These are phyloP conservation scores for Chaetomiaceae sp. DNA, from an alignment of 2,329 filamentous ascomycete species.

Conservation along the genomic window DNA sequence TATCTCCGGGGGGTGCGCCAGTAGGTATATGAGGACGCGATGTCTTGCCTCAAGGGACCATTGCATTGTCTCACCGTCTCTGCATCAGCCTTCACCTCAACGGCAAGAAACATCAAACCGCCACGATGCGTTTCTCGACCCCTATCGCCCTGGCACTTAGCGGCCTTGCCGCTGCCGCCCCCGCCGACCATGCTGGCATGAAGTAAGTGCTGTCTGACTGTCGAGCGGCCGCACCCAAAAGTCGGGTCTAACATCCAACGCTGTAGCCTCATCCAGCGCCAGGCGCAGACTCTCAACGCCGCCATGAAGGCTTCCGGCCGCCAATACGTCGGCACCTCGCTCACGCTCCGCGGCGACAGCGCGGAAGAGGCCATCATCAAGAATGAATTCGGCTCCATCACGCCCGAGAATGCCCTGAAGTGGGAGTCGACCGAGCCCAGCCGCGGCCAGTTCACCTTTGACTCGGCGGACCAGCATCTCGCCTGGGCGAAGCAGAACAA, in stretches of 20 bases:
- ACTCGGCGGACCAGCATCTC: constrained; percentile 44
- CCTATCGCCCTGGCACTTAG: not conserved
- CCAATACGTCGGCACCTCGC: constrained; percentile 53
- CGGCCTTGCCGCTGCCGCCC: not conserved
- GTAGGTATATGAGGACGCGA: too few species aligned
- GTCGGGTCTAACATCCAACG: not conserved
- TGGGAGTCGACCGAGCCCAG: constrained; percentile 55
- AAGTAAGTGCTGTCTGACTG: not conserved
- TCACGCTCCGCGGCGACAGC: constrained; percentile 49
- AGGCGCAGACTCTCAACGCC: not conserved
- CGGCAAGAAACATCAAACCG: too few species aligned
- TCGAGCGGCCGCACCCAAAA: not conserved
- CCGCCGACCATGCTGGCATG: not conserved
- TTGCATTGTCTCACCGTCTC: too few species aligned
- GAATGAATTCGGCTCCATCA: constrained; percentile 48
- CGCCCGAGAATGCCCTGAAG: constrained; percentile 44
- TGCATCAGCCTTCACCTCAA: too few species aligned
- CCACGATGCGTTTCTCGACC: not conserved
- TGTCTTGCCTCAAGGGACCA: too few species aligned
- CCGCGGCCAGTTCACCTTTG: constrained; percentile 50
- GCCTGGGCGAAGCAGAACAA: constrained; percentile 38
- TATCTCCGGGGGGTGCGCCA: too few species aligned
- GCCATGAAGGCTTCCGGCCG: constrained; percentile 21
- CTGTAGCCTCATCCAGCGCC: not conserved
- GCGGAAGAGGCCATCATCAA: constrained; percentile 45